Evolutionary conservation across 805 yeast species (phyloP).

Genomic region (Starmerella apicola): DNA sequence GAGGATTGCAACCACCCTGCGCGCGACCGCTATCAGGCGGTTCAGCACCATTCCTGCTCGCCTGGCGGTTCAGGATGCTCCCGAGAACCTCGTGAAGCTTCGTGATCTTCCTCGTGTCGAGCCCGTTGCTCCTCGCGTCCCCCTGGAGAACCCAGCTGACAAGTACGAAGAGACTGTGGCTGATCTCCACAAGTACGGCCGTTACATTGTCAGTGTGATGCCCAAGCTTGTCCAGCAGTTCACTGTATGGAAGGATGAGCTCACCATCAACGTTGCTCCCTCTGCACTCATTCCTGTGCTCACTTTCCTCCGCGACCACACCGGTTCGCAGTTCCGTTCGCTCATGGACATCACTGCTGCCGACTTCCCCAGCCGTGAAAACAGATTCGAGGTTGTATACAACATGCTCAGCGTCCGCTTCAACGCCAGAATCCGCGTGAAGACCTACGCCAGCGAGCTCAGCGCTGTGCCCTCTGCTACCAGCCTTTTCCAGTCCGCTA

Average conservation of each 20-base stretch:
- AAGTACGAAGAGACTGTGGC: slow-evolving; percentile 52
- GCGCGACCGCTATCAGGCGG: not conserved
- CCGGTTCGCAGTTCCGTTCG: slow-evolving; percentile 66
- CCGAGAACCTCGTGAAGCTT: slow-evolving; percentile 27
- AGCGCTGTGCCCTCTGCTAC: slow-evolving; percentile 69
- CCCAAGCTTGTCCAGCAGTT: slow-evolving; percentile 77
- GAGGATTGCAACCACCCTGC: slow-evolving; percentile 1
- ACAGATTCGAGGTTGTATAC: slow-evolving; percentile 80
- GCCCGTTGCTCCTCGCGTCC: slow-evolving; percentile 26
- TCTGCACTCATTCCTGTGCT: slow-evolving; percentile 59
- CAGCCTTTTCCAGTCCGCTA: slow-evolving; percentile 64
- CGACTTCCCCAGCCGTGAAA: slow-evolving; percentile 71
- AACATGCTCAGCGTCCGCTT: slow-evolving; percentile 68
- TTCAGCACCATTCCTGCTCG: slow-evolving; percentile 5
- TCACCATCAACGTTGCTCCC: slow-evolving; percentile 64
- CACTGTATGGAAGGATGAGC: slow-evolving; percentile 84
- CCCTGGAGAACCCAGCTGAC: slow-evolving; percentile 53
- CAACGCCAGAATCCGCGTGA: slow-evolving; percentile 78
- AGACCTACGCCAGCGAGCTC: slow-evolving; percentile 76
- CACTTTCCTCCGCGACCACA: slow-evolving; percentile 61
- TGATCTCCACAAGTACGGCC: slow-evolving; percentile 71
- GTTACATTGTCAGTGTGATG: slow-evolving; percentile 60
- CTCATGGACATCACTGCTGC: slow-evolving; percentile 76
- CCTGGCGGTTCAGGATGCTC: slow-evolving; percentile 17
- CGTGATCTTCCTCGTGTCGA: slow-evolving; percentile 24